Conservation (phyloP, 208 protist species). For the Crithidia fasciculata region DNA sequence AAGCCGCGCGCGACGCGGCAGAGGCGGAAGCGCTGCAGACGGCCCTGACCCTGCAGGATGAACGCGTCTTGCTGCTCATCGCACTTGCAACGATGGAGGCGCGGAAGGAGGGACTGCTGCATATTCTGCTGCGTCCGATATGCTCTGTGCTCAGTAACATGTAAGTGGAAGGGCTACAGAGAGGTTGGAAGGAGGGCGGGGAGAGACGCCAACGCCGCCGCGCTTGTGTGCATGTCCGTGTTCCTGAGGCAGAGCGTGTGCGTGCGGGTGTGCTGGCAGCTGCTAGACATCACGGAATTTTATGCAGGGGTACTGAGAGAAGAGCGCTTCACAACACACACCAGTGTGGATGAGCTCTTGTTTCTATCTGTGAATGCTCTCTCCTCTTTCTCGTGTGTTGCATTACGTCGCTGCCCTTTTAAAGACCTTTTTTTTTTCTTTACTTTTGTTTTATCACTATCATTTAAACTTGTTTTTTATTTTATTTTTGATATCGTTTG, state of each 20-base stretch:
- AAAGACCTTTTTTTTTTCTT: too few species aligned
- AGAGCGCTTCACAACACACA: too few species aligned
- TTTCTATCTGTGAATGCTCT: neutral
- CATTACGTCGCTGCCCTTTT: neutral
- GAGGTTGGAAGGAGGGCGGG: too few species aligned
- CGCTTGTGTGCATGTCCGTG: neutral
- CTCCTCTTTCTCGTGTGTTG: neutral
- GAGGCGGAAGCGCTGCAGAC: conserved; percentile 45
- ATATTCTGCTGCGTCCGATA: conserved; percentile 65
- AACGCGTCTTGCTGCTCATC: conserved; percentile 69
- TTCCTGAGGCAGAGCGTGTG: neutral
- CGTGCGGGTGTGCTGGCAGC: too few species aligned
- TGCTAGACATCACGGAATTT: too few species aligned
- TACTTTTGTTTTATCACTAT: too few species aligned
- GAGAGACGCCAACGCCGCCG: too few species aligned
- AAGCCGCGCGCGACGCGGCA: conserved; percentile 14
- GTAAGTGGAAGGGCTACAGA: conserved; percentile 11
- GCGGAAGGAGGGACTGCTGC: conserved; percentile 76
- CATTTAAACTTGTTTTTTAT: too few species aligned
- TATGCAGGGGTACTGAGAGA: too few species aligned
- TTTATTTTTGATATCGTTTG: too few species aligned
- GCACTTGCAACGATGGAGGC: conserved; percentile 80
- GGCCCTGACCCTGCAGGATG: conserved; percentile 69
- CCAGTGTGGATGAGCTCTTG: too few species aligned
- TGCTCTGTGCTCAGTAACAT: conserved; percentile 69